Base-by-base conservation (phyloP, 2,329 filamentous ascomycete species). In the Colletotrichum musicola region DNA sequence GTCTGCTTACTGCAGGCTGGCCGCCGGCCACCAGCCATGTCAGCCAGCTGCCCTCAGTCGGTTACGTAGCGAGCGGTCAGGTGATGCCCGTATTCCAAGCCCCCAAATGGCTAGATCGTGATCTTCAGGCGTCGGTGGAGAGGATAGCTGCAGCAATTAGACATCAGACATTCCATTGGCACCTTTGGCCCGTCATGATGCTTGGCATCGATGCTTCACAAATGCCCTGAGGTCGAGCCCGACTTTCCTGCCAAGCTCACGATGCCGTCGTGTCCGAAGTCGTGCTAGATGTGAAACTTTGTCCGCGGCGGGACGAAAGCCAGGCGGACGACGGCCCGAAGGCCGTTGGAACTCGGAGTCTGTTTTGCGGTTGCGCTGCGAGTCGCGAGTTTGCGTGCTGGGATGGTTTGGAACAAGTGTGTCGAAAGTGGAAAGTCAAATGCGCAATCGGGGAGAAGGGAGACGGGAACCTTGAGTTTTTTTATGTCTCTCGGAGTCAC, bases 11-110 rank as follows among this genome's bases (percentile, higher is more conserved):
- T 47, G 62, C 35, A 47, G 61, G 66, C 50, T 61, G 55, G 62
- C 66, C 62, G 66, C 55, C 66, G 66, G 66, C 66, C 66, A 53
- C 65, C 18, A 46, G 47, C 56, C 65, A 55, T 54, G 55, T 64
- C 61, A 68, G 55, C 65, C 65, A 40, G 53, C 58, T 60, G 47
- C 54, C 53, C 59, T 18, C 44, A 51, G 22, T 51, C 60, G 49
- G 49, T 68, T 59, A 56, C 62, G 55, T 59, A 53, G 49, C 46
- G 44, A 53, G 49, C 46, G 44, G 50, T 69, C 50, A 69, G 55
- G 55, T 38, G 56, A 69, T 60, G 42, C 16, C 16, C 35, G 20
- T 53, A 18, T 51, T 18, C 50, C 58, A 27, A 40, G 22, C 47
- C 13, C 38, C 27, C 62, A 18, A 18, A 53, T 30, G 47, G 49